Conservation (phyloP, 495 filamentous ascomycete species). For the Astrocystis sublimbata region DNA sequence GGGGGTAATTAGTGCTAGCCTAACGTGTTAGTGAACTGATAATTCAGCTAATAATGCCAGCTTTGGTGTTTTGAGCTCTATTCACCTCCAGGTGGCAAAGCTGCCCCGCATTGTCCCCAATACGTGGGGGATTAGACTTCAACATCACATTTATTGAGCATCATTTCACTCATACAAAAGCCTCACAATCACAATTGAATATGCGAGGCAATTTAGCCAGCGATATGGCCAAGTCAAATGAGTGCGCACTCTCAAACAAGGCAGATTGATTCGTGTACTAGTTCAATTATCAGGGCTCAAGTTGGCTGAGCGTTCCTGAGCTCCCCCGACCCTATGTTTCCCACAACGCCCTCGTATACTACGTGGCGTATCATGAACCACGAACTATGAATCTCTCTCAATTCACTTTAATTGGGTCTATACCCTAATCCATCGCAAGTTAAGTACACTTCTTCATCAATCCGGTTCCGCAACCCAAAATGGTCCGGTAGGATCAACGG, state of each 20-base stretch:
- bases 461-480: background rate
- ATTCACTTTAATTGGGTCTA: too few species aligned
- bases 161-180: background rate
- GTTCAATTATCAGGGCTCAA: background rate
- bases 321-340: background rate
- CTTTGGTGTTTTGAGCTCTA: too few species aligned
- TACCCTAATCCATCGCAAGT: too few species aligned
- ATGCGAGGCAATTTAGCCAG: too few species aligned
- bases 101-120: background rate
- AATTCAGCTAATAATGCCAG: too few species aligned
- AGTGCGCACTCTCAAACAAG: background rate
- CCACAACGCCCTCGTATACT: background rate
- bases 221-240: too few species aligned
- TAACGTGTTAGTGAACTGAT: too few species aligned
- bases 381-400: too few species aligned
- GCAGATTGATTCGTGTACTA: background rate
- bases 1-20: background rate
- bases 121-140: too few species aligned
- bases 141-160: too few species aligned
- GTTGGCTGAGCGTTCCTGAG: slow-evolving; percentile 5
- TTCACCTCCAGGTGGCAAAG: too few species aligned
- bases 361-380: background rate
- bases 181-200: background rate
- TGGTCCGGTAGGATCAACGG: background rate
- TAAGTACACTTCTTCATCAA: too few species aligned